Evolutionary conservation across 1,284 basidiomycete species (phyloP), one percentile per base, ranked within the genome.

Genomic region (Inonotus hispidus): DNA sequence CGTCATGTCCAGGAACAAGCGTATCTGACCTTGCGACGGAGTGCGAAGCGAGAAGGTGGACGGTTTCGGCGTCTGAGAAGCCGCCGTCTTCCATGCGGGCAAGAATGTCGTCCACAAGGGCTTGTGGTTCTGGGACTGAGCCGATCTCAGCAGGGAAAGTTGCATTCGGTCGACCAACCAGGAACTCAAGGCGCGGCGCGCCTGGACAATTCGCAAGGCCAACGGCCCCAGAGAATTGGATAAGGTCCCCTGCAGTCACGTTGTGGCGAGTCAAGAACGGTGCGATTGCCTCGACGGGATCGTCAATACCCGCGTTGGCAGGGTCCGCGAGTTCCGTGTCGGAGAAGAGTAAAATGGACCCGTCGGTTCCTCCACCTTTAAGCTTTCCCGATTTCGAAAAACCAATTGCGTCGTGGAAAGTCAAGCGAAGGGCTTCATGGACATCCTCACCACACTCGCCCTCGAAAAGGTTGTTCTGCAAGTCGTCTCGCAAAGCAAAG

Each of bases 201-300:
- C 70, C 70, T n/a, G 71, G 68, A 62, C 71, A 72, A 65, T 71
- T 71, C 50, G 66, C 62, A 58, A 55, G n/a, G 21, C 65, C 70
- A 46, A 72, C 65, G 19, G 69, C 70, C 35, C 69, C 70, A 14
- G 70, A 70, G 55, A 72, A 70, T 38, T 71, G 69, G 56, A 72
- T 69, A 61, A 71, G 68, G 62, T 71, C 71, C 35, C 64, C 71
- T 38, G 63, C 62, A 32, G 63, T 63, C 65, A 71, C 67, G 59
- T 66, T 64, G 61, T 67, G 66, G 29, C 59, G 64, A 39, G 58
- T 56, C 46, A 70, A 49, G 66, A 71, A 68, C 5, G 69, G 71
- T 54, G 53, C 57, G 50, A 71, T 64, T 39, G 63, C 63, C 52
- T 66, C 62, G 59, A 71, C 64, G 61, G 67, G 65, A 62, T 71